A percentile compares a stretch with the other conserved stretches of the same genome.
phyloP scores from a whole-genome alignment of 495 filamentous ascomycete genomes.

The Xylaria cubensis region DNA sequence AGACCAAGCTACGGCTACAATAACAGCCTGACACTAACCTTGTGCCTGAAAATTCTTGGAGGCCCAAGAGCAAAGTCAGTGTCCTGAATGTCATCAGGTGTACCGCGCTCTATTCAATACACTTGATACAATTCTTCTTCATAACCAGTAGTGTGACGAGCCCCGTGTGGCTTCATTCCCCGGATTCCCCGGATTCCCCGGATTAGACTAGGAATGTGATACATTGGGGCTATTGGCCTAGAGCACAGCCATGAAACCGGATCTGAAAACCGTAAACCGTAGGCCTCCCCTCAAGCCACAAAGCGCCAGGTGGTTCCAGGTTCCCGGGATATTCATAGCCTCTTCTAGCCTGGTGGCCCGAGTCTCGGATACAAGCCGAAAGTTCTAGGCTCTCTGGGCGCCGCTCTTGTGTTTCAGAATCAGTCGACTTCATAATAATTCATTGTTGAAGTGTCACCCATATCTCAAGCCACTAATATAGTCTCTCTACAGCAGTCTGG shows the following conservation, averaged over 20 bases:
- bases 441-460: neutral
- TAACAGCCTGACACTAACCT: neutral
- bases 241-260: neutral
- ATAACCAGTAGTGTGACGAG: neutral
- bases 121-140: constrained; percentile 1
- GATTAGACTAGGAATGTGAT: neutral
- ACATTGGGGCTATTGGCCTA: neutral
- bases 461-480: neutral
- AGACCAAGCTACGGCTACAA: constrained; percentile 53
- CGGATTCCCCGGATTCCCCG: no score
- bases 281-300: neutral
- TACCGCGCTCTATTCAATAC: neutral
- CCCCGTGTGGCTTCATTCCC: neutral
- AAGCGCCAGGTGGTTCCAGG: neutral
- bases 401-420: neutral
- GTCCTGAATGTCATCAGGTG: neutral
- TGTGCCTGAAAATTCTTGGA: neutral
- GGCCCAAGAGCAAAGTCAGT: neutral
- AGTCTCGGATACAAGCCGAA: neutral
- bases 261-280: no score
- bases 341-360: neutral
- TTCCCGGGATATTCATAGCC: neutral
- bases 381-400: neutral
- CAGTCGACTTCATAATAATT: neutral
- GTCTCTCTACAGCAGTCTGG: neutral